Evolutionary conservation across 257 asterid species (phyloP), one percentile per base, ranked within the genome.

Genomic region (Solanum pinnatisectum): DNA sequence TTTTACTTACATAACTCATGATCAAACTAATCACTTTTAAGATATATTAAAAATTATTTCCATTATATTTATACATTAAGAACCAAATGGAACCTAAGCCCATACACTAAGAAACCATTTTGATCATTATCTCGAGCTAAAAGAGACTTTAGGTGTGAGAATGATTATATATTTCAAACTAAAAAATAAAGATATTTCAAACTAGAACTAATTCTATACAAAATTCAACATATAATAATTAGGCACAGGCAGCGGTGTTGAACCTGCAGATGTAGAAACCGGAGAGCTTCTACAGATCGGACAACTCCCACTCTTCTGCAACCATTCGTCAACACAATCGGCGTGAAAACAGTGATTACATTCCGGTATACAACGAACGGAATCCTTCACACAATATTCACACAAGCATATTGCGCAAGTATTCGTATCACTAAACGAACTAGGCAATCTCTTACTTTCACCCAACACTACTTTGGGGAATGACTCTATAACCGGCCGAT

Each of bases 271-370:
- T 15, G 39, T 15, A 68, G 79, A 16, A 33, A 23, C 42, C 79
- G 89, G 91, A 42, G 89, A 89, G 72, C 42, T 89, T 20, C 91
- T 84, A 87, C 91, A 89, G 65, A 89, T 74, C n/a, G 91, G 91
- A 52, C 91, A 89, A 39, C 87, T 87, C 8, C 73, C 89, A 27
- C 88, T 87, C 63, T 87, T 63, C 63, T 36, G 65, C 33, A 89
- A 79, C 91, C 91, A 89, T n/a, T 73, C 83, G 8, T 89, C 91
- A 35, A 89, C 84, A 37, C 91, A 89, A 30, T 68, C 83, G 6
- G 37, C 88, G 36, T 89, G 91, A 18, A 89, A 89, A 49, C 89
- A 89, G 15, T 89, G 91, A 71, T 60, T 67, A n/a, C 91, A 89
- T 4, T 87, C 89, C 5, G 91, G 91, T 6, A 89, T 87, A 83